A percentile compares a stretch with the other conserved stretches of the same genome.
These are phyloP conservation scores for Pseudocohnilembus persalinus DNA, from an alignment of 169 alveolate species.

Conservation along the genomic window DNA sequence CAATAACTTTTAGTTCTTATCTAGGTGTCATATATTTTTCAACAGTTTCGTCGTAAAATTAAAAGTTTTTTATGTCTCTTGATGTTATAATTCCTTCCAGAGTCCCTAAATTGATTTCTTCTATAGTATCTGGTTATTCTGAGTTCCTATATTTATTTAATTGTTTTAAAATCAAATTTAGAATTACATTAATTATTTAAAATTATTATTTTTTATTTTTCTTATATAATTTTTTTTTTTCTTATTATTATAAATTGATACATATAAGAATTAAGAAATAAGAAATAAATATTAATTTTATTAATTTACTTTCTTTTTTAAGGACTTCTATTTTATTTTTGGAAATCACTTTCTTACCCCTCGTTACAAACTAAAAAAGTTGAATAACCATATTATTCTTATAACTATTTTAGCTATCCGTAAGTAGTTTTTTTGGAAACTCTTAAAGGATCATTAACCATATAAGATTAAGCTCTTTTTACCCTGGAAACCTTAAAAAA, in stretches of 20 bases:
- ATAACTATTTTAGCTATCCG: not conserved
- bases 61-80: constrained; percentile 32
- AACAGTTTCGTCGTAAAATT: constrained; percentile 6
- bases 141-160: too few species aligned
- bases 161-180: too few species aligned
- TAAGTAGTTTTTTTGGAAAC: constrained; percentile 22
- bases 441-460: constrained; percentile 17
- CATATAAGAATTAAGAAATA: not conserved
- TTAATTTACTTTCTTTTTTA: not conserved
- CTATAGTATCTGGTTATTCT: not conserved
- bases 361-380: constrained; percentile 39
- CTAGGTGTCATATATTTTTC: constrained; percentile 33
- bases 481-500: not conserved
- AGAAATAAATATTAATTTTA: too few species aligned
- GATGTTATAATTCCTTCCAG: constrained; percentile 34
- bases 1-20: not conserved
- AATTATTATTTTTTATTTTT: too few species aligned
- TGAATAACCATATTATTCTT: constrained; percentile 18
- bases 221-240: too few species aligned
- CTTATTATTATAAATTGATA: not conserved
- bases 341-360: not conserved
- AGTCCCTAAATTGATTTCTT: not conserved
- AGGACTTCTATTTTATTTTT: not conserved
- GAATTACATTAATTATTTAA: too few species aligned
- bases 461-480: constrained; percentile 35